Evolutionary conservation across 371 early-diverging fungal species (phyloP), one percentile per base, ranked within the genome.

Genomic region (Mucor plumbeus): DNA sequence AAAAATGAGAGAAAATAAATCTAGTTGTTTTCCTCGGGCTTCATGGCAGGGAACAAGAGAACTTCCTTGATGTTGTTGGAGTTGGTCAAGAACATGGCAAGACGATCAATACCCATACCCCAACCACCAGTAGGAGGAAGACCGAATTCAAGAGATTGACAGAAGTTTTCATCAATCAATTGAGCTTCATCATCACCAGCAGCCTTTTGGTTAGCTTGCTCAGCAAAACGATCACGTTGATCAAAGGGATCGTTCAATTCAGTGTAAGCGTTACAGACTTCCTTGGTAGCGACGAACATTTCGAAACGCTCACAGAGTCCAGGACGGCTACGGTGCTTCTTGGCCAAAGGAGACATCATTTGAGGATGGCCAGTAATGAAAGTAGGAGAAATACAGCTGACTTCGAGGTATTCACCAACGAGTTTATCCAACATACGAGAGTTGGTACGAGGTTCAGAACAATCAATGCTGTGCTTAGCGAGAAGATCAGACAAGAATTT

Each of bases 121-220:
- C 95, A 97, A 67, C 98, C 98, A 78, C 92, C 94, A 21, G 99
- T 99, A 48, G 99, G 99, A 41, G 99, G 99, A 69, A 99, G 86
- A 61, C 99, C 99, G 77, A 95, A 99, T 86, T 99, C 99, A 43
- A 99, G 88, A 17, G 98, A 91, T 66, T 92, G 92, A 86, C 97
- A 97, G 84, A 99, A 99, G 80, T 89, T 94, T 84, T 99, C 99
- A 77, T 99, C 99, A 64, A 98, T 91, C 73, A 95, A 76, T 88
- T 99, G 99, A 17, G 99, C 99, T 83, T 99, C 99, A 70, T 99
- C 99, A 77, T 99, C 99, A 73, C 99, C 99, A 68, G 96, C 97
- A 66, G 86, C 97, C 88, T 97, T 96, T 80, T 99, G 99, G 57
- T 79, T 80, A 53, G 98, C 97, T 86, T 99, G 99, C 88, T 96